Evolutionary conservation across 805 yeast genomes (phyloP), one percentile per base, ranked within the genome.

Genomic region (Lipomyces yamanashiensis): DNA sequence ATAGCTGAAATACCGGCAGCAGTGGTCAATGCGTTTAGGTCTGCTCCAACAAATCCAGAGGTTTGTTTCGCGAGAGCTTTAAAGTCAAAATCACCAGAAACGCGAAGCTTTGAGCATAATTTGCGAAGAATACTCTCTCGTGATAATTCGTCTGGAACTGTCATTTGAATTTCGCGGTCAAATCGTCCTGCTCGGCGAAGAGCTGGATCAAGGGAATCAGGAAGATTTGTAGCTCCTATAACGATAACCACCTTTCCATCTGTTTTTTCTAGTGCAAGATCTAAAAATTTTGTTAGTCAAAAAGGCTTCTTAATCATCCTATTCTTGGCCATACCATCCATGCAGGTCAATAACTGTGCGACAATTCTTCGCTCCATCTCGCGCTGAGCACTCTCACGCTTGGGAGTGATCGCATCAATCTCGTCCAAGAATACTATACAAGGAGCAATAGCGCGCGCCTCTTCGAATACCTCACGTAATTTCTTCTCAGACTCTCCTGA

Each of bases 401-500:
- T 95, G 0, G 99, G 99, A 0, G 99, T 95, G 58, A 95, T 92
- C 12, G 99, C 97, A 77, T 95, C 99, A 70, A 95, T 95, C 75
- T 95, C 99, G 78, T 95, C 99, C 72, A 95, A 87, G 72, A 95
- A 95, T 56, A 95, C 83, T 36, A 95, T 78, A 76, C 98, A 92
- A 8, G 99, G 99, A 0, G 99, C 99, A 60, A 91, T 73, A 2
- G 82, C 71, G 71, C 87, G 88, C 2, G 99, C 99, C 73, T 95
- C 98, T 44, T 92, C 97, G 21, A 59, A 59, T 70, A 95, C 95
- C 63, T 95, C 98, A 66, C 99, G 82, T 23, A 95, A 81, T 73
- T 93, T 92, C 79, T 95, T 95, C 75, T 95, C 99, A 67, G 93
- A 86, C 75, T 95, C 99, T 49, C 99, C 99, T n/a, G 97, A 90